These are phyloP conservation scores for Fusarium tuaranense DNA, from an alignment of 2,329 filamentous ascomycete species.

Conservation along the genomic window DNA sequence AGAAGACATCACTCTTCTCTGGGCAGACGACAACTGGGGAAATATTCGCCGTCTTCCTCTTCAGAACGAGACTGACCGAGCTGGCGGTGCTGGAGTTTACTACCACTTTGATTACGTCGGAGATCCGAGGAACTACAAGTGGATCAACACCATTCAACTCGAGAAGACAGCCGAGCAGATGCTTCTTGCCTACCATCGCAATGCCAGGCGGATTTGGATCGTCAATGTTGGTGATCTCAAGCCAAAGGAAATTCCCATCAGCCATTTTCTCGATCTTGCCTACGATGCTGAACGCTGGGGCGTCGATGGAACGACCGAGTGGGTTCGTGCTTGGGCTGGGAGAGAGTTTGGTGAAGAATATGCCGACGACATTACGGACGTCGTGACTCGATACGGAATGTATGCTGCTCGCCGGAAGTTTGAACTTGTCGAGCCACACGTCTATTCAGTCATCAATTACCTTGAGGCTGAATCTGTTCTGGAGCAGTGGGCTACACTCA, in stretches of 20 bases:
- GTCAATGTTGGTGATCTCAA: slow-evolving; percentile 74
- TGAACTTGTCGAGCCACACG: slow-evolving; percentile 68
- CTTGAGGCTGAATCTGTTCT: slow-evolving; percentile 68
- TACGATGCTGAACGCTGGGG: slow-evolving; percentile 61
- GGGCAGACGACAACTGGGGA: slow-evolving; percentile 74
- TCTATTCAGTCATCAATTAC: slow-evolving; percentile 70
- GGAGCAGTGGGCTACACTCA: slow-evolving; percentile 63
- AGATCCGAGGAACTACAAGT: slow-evolving; percentile 69
- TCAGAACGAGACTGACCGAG: slow-evolving; percentile 62
- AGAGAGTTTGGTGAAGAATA: slow-evolving; percentile 63
- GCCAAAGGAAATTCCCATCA: slow-evolving; percentile 66
- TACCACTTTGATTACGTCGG: slow-evolving; percentile 74
- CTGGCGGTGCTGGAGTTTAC: slow-evolving; percentile 69
- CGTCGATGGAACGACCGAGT: slow-evolving; percentile 52
- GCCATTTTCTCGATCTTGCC: slow-evolving; percentile 67
- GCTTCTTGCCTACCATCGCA: slow-evolving; percentile 60
- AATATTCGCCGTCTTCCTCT: slow-evolving; percentile 69
- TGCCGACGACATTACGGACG: slow-evolving; percentile 58
- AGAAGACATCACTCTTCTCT: slow-evolving; percentile 72
- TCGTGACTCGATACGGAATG: slow-evolving; percentile 63
- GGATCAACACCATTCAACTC: slow-evolving; percentile 62
- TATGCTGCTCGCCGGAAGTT: slow-evolving; percentile 68
- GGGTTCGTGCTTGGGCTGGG: slow-evolving; percentile 58
- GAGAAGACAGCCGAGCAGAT: slow-evolving; percentile 52
- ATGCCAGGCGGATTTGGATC: slow-evolving; percentile 68